phyloP scores from a whole-genome alignment of 805 yeast species.

The Cyberlindnera mycetangii region DNA sequence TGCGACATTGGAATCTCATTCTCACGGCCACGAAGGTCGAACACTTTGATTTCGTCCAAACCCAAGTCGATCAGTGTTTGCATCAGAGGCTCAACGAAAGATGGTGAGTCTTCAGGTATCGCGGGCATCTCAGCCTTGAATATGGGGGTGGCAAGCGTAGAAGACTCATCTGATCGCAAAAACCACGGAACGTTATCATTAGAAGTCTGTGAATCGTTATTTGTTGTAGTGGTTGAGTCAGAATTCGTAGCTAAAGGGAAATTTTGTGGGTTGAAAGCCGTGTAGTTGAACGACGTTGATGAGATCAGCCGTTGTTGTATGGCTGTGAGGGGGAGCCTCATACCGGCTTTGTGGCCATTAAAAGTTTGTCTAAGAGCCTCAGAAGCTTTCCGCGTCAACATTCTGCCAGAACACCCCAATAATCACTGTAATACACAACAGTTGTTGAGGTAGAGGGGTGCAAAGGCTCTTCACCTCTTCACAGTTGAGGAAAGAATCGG shows the following conservation, averaged over 20 bases:
- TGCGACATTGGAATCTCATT: slow-evolving; percentile 38
- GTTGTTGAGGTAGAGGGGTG: no score
- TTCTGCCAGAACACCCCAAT: background rate
- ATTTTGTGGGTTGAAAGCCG: slow-evolving; percentile 2
- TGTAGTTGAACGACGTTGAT: background rate
- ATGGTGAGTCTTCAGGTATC: slow-evolving; percentile 61
- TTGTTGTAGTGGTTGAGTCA: background rate
- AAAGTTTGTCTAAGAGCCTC: background rate
- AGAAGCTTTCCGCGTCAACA: background rate
- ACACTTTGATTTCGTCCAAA: slow-evolving; percentile 54
- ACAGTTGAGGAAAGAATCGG: background rate
- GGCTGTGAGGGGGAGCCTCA: background rate
- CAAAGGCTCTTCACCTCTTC: background rate
- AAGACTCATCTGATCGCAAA: slow-evolving; percentile 41
- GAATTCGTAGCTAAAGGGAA: background rate
- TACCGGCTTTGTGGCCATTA: background rate
- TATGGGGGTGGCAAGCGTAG: slow-evolving; percentile 34
- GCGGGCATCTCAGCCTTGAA: slow-evolving; percentile 45
- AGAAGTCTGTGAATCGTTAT: background rate
- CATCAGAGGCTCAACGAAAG: slow-evolving; percentile 42
- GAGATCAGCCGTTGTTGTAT: background rate
- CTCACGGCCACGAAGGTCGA: slow-evolving; percentile 53
- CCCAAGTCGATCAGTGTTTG: slow-evolving; percentile 58
- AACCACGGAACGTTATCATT: slow-evolving; percentile 54
- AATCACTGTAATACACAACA: no score